A percentile compares a stretch with the other conserved stretches of the same genome.
Conservation (phyloP, 306 rosid species). For the Bauhinia variegata region DNA sequence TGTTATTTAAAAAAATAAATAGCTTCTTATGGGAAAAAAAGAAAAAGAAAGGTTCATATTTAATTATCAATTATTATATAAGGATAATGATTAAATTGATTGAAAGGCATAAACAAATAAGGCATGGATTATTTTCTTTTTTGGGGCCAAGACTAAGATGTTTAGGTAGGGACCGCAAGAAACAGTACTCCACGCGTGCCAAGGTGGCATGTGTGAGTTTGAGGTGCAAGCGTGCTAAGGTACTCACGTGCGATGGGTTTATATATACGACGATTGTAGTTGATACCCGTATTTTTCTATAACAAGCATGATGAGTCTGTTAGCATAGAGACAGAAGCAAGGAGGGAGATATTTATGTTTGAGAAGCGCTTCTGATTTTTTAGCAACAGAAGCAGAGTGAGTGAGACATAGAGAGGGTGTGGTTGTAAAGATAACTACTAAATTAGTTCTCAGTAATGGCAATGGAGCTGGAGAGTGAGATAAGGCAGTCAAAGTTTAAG, state of each 20-base stretch:
- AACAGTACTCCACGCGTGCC: slow-evolving; percentile 70
- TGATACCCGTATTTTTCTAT: slow-evolving; percentile 35
- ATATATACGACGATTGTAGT: slow-evolving; percentile 54
- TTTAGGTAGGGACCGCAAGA: slow-evolving; percentile 35
- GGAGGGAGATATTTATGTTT: slow-evolving; percentile 37
- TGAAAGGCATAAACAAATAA: too few species aligned
- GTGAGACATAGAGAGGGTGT: not conserved
- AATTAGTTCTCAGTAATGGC: not conserved
- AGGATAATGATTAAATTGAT: too few species aligned
- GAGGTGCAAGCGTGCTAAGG: slow-evolving; percentile 41
- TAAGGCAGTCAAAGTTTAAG: slow-evolving; percentile 72
- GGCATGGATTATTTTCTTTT: too few species aligned
- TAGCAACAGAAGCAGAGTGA: slow-evolving; percentile 18
- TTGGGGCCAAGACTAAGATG: not conserved
- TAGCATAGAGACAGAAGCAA: slow-evolving; percentile 37
- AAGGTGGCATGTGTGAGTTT: slow-evolving; percentile 31
- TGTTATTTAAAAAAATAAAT: too few species aligned
- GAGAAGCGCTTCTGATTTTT: slow-evolving; percentile 19
- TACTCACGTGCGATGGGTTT: slow-evolving; percentile 67
- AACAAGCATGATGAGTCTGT: slow-evolving; percentile 36
- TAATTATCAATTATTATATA: too few species aligned
- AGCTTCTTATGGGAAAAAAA: too few species aligned
- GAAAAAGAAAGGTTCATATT: too few species aligned
- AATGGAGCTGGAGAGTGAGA: slow-evolving; percentile 76
- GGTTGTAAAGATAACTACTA: not conserved